phyloP scores from a whole-genome alignment of 2,329 filamentous ascomycete genomes.

The Cercospora sojina region DNA sequence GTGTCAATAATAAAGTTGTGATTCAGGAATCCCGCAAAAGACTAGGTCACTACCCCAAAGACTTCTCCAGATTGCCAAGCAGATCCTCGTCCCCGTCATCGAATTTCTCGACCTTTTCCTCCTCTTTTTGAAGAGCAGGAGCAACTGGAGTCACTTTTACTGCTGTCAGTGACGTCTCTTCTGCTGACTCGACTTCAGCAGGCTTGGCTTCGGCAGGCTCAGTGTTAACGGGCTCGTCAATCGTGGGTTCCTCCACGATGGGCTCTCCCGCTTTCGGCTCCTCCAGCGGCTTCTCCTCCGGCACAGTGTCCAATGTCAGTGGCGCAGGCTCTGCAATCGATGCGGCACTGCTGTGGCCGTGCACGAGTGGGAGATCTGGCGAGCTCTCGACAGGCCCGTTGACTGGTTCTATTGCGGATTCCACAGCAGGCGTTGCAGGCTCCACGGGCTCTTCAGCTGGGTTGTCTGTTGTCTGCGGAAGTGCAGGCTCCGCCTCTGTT shows the following conservation, averaged over 20 bases:
- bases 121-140: constrained; percentile 6
- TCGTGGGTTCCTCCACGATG: neutral
- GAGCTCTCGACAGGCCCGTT: constrained; percentile 38
- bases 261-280: neutral
- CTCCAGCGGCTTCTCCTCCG: neutral
- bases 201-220: neutral
- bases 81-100: constrained; percentile 34
- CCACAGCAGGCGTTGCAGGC: neutral
- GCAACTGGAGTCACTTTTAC: neutral
- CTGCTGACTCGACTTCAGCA: neutral
- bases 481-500: constrained; percentile 12
- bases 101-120: constrained; percentile 18
- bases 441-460: neutral
- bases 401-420: neutral
- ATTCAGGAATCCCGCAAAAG: neutral
- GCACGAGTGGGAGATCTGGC: constrained; percentile 45
- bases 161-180: neutral
- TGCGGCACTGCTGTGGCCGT: constrained; percentile 42
- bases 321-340: constrained; percentile 31
- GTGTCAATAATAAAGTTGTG: neutral
- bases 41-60: neutral
- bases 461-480: neutral
- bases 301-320: constrained; percentile 11
- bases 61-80: constrained; percentile 34
- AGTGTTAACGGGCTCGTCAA: neutral